A percentile compares a stretch with the other conserved stretches of the same genome.
These are phyloP conservation scores for Casuarina glauca DNA, from an alignment of 306 rosid species.

Conservation along the genomic window DNA sequence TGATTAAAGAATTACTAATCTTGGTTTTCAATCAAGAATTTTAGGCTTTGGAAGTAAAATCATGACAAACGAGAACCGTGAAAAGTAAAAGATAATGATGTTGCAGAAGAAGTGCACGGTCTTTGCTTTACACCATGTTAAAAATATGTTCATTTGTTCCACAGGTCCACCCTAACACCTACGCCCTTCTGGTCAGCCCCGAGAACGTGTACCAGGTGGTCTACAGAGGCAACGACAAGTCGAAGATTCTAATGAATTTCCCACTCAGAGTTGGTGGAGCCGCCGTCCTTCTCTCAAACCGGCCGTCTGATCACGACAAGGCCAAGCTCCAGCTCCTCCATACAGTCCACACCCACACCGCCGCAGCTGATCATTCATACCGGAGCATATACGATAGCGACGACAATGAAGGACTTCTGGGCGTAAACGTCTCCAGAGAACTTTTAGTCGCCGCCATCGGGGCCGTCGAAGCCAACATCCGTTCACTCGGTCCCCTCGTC, in stretches of 20 bases:
- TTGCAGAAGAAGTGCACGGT: no score
- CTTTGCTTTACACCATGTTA: no score
- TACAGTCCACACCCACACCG: not conserved
- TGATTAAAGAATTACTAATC: no score
- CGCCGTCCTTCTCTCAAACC: not conserved
- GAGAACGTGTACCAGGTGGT: not conserved
- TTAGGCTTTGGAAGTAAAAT: no score
- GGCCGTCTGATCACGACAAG: not conserved
- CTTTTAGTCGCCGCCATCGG: not conserved
- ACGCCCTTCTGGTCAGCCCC: not conserved
- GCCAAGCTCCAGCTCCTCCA: slow-evolving; percentile 2
- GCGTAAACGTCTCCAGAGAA: not conserved
- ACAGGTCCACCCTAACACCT: not conserved
- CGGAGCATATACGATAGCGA: not conserved
- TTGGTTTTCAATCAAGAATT: no score
- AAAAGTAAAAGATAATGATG: no score
- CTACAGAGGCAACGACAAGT: not conserved
- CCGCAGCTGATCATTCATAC: not conserved
- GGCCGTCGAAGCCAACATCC: not conserved
- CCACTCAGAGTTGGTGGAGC: not conserved
- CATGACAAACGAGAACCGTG: no score
- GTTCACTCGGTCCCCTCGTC: not conserved
- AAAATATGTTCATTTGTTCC: not conserved
- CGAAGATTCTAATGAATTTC: not conserved
- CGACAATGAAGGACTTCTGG: not conserved